Conservation (phyloP, 495 filamentous ascomycete genomes). For the Filosporella fistucella region DNA sequence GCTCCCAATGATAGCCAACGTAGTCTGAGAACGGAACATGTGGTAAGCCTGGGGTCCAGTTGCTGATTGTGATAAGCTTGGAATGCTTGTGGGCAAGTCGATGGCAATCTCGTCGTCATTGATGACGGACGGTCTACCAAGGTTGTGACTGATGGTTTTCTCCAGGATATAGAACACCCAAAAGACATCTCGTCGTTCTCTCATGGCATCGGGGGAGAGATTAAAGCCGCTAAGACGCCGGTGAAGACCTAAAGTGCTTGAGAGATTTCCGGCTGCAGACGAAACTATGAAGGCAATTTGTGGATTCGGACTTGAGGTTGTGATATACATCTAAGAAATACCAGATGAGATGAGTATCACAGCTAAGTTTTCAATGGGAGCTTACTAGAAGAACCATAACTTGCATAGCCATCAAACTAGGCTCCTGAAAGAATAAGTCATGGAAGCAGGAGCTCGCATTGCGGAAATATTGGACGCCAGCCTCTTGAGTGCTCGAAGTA, state of each 20-base stretch:
- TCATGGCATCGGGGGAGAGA: constrained; percentile 19
- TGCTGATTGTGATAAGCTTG: neutral
- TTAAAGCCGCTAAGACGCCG: constrained; percentile 13
- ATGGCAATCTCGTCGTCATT: constrained; percentile 19
- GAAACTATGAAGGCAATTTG: constrained; percentile 9
- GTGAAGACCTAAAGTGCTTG: constrained; percentile 30
- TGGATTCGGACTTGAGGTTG: constrained; percentile 12
- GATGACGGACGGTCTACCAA: constrained; percentile 17
- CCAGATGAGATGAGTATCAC: constrained; percentile 2
- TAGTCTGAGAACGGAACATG: constrained; percentile 8
- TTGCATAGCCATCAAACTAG: constrained; percentile 15
- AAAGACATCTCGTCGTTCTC: constrained; percentile 29
- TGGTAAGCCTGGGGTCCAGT: constrained; percentile 4
- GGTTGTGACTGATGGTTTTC: constrained; percentile 4
- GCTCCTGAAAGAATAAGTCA: constrained; percentile 12
- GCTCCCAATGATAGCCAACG: constrained; percentile 7
- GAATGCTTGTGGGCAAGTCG: neutral
- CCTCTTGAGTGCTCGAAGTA: constrained; percentile 6
- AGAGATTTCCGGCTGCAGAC: constrained; percentile 20
- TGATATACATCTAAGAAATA: constrained; percentile 3
- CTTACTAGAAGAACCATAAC: constrained; percentile 12
- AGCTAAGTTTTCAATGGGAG: neutral
- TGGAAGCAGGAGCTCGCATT: constrained; percentile 12
- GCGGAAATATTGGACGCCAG: constrained; percentile 6
- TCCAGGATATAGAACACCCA: constrained; percentile 29